Conservation (phyloP, 2,329 filamentous ascomycete genomes). For the Dactylellina leptospora region DNA sequence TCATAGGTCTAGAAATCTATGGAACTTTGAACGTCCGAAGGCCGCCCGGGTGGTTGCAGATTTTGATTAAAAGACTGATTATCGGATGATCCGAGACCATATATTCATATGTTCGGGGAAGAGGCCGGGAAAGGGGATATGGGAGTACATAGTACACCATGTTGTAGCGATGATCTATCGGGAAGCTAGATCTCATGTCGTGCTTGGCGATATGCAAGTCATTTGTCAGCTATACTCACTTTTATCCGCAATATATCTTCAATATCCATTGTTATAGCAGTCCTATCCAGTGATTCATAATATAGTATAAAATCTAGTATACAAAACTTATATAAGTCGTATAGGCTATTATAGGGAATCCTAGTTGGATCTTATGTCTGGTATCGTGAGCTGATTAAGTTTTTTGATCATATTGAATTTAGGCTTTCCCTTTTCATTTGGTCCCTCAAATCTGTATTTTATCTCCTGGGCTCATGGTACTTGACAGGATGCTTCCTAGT, state of each 20-base stretch:
- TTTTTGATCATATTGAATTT: too few species aligned
- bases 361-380: too few species aligned
- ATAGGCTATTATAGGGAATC: too few species aligned
- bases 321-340: too few species aligned
- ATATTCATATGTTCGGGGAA: too few species aligned
- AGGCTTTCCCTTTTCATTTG: too few species aligned
- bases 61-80: background rate
- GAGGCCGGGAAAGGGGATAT: too few species aligned
- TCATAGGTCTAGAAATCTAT: background rate
- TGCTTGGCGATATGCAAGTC: constrained; percentile 18
- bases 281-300: background rate
- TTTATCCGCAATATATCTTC: background rate
- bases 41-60: background rate
- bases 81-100: background rate
- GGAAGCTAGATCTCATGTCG: constrained; percentile 1
- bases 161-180: background rate
- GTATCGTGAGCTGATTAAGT: too few species aligned
- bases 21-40: background rate
- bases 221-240: constrained; percentile 33
- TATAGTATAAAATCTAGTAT: background rate
- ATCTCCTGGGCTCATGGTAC: too few species aligned
- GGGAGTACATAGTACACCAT: too few species aligned
- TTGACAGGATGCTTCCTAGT: too few species aligned
- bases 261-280: background rate
- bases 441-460: too few species aligned